Evolutionary conservation across 495 filamentous ascomycete species (phyloP), one percentile per base, ranked within the genome.

Genomic region (Pyrenula aspistea): DNA sequence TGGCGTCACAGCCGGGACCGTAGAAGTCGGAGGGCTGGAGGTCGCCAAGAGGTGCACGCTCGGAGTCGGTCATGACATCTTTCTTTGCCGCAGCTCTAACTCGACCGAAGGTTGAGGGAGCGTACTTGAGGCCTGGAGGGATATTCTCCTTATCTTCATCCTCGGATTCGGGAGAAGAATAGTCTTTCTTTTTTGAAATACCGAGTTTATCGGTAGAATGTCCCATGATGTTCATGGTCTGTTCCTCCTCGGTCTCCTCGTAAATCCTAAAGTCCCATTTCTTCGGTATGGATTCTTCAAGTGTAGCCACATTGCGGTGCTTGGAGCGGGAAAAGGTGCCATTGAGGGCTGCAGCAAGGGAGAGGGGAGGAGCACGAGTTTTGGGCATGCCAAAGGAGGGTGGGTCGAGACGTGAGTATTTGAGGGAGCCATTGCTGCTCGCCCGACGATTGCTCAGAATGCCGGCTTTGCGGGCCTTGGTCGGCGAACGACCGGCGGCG

Each of bases 261-360:
- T 98, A 84, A 68, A 98, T 97, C 49, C 90, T 84, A 67, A 97
- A 97, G 72, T 85, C 85, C 92, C 92, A 96, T 15, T 79, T 71
- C 66, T 71, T 75, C 20, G 68, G 24, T 57, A 71, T 74, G 53
- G 63, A 55, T 53, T 65, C 62, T 8, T 70, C 63, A n/a, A 94
- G 78, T 12, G 88, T 88, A 20, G 86, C 83, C 65, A 23, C 57
- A 21, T 24, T 63, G 24, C 31, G 22, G 53, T 22, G 22, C 31
- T 49, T n/a, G 21, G 78, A 21, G 50, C 22, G n/a, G 22, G 50
- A 20, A 10, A 52, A 21, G 22, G 50, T 60, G 51, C 71, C 66
- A 23, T 63, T 68, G 51, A 69, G 70, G 24, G 66, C 19, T 64
- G 55, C 75, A 24, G 59, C 21, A 15, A 68, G 83, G 1, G 85